A percentile compares a stretch with the other conserved stretches of the same genome.
These are phyloP conservation scores for Gentiana dahurica DNA, from an alignment of 257 asterid species.

Conservation along the genomic window DNA sequence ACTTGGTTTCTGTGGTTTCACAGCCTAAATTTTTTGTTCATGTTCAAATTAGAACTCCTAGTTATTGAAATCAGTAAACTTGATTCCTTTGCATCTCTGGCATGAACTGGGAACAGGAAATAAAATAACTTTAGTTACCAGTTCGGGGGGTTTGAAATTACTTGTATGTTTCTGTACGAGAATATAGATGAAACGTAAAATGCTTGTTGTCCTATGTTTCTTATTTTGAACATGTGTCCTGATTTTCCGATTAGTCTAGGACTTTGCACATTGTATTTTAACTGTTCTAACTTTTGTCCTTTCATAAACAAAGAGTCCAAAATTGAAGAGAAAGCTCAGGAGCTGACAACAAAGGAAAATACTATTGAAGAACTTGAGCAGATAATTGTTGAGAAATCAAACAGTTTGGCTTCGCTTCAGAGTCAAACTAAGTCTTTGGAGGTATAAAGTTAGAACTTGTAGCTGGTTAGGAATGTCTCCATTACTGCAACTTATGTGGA, in stretches of 20 bases:
- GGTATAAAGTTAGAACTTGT: slow-evolving; percentile 13
- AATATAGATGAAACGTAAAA: no score
- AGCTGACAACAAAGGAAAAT: slow-evolving; percentile 27
- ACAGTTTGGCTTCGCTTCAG: slow-evolving; percentile 25
- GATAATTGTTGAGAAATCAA: slow-evolving; percentile 26
- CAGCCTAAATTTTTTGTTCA: no score
- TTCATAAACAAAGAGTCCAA: slow-evolving; percentile 18
- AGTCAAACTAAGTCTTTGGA: slow-evolving; percentile 19
- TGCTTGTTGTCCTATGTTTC: no score
- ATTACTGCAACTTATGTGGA: background rate
- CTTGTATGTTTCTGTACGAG: no score
- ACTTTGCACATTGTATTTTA: background rate
- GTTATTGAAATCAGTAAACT: no score
- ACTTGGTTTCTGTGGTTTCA: no score
- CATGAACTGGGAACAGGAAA: no score
- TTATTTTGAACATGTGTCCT: no score
- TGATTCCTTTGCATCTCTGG: no score
- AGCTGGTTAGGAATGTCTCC: background rate
- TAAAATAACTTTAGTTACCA: no score
- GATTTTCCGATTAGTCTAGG: background rate
- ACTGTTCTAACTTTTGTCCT: background rate
- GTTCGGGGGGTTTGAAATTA: no score
- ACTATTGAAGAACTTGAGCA: slow-evolving; percentile 24
- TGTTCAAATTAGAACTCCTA: no score
- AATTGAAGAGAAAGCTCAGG: slow-evolving; percentile 19